Percentiles rank a stretch among this genome's conserved stretches.
Conservation (phyloP, 495 filamentous ascomycete genomes). For the Daldinia childiae region DNA sequence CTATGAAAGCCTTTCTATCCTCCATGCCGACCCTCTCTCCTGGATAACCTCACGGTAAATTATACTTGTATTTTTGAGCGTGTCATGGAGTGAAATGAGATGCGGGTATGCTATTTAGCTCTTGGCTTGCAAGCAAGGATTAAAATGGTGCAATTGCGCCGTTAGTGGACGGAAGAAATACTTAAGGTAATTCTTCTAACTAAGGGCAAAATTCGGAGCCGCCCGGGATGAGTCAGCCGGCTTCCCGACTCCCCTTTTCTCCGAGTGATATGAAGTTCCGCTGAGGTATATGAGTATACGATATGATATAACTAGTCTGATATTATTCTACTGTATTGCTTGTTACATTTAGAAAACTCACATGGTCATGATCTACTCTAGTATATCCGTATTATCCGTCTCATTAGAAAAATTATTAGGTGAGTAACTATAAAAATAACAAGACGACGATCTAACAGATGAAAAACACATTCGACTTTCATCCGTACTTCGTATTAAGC, state of each 20-base stretch:
- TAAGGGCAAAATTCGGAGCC: slow-evolving; percentile 12
- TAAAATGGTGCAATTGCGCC: slow-evolving; percentile 17
- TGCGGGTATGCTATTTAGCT: not conserved
- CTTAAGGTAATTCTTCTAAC: not conserved
- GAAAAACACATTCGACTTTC: not conserved
- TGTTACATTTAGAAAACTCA: not conserved
- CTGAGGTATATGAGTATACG: not conserved
- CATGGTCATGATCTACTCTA: too few species aligned
- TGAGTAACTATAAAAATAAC: not conserved
- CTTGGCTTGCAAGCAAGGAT: not conserved
- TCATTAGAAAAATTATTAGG: not conserved
- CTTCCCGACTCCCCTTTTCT: not conserved
- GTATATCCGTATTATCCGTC: not conserved
- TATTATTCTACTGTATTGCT: not conserved
- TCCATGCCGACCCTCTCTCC: slow-evolving; percentile 36
- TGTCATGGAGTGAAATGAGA: not conserved
- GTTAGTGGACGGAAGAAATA: slow-evolving; percentile 14
- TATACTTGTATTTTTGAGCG: not conserved
- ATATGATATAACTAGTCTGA: not conserved
- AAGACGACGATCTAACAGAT: not conserved
- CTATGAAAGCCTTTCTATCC: slow-evolving; percentile 62
- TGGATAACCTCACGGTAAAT: not conserved
- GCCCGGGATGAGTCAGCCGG: slow-evolving; percentile 37
- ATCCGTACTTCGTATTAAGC: slow-evolving; percentile 72
- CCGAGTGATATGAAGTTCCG: not conserved